These are phyloP conservation scores for Echinosphaeria canescens DNA, from an alignment of 2,329 filamentous ascomycete genomes.

Conservation along the genomic window DNA sequence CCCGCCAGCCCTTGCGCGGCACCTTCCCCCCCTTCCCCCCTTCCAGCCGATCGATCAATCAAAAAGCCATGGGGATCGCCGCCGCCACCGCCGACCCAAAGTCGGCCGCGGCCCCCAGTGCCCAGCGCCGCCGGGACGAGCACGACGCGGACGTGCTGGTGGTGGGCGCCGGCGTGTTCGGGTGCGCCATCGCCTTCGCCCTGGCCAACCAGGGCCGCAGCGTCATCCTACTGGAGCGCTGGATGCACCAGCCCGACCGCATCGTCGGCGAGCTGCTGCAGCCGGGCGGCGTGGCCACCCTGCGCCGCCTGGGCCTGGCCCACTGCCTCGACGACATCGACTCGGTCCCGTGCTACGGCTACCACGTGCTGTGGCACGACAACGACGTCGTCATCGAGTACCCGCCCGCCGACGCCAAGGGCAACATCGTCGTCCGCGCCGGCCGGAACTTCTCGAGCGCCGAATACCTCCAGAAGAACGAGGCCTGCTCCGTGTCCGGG, in stretches of 20 bases:
- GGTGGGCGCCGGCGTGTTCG: constrained; percentile 77
- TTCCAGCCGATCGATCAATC: background rate
- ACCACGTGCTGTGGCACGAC: constrained; percentile 69
- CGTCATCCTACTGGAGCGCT: constrained; percentile 75
- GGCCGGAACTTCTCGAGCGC: constrained; percentile 2
- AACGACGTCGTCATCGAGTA: constrained; percentile 59
- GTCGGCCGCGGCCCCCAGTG: constrained; percentile 15
- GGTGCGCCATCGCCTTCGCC: constrained; percentile 67
- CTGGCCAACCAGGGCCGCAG: constrained; percentile 78
- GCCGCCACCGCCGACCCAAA: constrained; percentile 13
- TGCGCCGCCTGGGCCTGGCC: constrained; percentile 59
- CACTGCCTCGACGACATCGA: constrained; percentile 82
- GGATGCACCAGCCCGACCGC: constrained; percentile 77
- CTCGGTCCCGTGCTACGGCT: constrained; percentile 61
- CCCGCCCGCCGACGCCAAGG: constrained; percentile 34
- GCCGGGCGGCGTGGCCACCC: constrained; percentile 67
- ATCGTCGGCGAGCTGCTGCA: constrained; percentile 94
- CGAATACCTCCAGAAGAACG: too few species aligned
- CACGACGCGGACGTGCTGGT: constrained; percentile 70
- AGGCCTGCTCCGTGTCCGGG: background rate
- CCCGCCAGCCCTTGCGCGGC: background rate
- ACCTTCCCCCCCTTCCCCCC: background rate
- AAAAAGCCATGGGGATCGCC: too few species aligned
- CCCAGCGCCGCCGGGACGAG: constrained; percentile 25
- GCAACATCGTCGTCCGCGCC: constrained; percentile 11